Evolutionary conservation across 768 basidiomycete species (phyloP).

Genomic region (Suillus placidus): DNA sequence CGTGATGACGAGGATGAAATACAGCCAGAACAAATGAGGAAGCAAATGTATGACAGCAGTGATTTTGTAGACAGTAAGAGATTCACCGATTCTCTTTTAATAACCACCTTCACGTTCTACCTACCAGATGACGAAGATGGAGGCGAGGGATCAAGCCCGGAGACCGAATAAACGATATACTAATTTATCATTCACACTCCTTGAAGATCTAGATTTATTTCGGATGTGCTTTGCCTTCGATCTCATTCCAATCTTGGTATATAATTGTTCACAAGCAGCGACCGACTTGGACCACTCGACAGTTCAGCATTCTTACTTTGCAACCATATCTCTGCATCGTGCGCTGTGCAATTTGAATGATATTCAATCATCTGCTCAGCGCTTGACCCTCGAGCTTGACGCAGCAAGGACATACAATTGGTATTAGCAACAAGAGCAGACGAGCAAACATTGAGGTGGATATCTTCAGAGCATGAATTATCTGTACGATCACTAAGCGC

Average conservation of each 20-base stretch:
- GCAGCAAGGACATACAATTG: neutral
- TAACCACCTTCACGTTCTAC: neutral
- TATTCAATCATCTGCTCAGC: neutral
- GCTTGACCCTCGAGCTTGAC: neutral
- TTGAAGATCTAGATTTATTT: neutral
- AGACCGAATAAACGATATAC: neutral
- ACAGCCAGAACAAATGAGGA: neutral
- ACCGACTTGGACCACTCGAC: neutral
- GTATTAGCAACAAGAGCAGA: neutral
- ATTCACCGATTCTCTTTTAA: too few relatives aligned
- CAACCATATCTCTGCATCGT: neutral
- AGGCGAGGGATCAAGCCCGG: neutral
- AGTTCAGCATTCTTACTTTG: neutral
- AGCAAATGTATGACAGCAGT: neutral
- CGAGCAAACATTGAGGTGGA: neutral
- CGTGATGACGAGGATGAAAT: neutral
- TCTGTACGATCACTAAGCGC: neutral
- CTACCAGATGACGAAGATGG: neutral
- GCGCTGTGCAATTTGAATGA: neutral
- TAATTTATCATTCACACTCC: neutral
- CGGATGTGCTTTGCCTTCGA: neutral
- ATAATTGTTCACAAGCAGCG: neutral
- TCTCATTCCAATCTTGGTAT: neutral
- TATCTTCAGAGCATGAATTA: neutral
- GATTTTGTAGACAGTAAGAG: constrained; percentile 1